Evolutionary conservation across 768 basidiomycete species (phyloP).

Genomic region (Tephrocybe sp.): DNA sequence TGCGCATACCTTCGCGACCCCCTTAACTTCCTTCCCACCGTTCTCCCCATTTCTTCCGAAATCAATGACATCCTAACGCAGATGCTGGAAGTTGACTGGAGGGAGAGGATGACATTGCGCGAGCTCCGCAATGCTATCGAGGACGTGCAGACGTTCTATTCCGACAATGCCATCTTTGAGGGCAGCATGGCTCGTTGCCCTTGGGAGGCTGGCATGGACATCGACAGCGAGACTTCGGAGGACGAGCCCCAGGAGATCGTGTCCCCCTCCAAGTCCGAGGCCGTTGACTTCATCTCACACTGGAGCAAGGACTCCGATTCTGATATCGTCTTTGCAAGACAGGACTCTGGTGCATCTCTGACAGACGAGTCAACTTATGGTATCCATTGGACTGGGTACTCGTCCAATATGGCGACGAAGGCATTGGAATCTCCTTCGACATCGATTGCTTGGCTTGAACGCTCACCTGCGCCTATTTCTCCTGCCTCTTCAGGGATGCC

Average conservation of each 20-base stretch:
- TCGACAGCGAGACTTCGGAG: conserved; percentile 58
- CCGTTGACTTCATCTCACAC: conserved; percentile 42
- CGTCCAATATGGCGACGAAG: conserved; percentile 54
- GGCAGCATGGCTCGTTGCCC: conserved; percentile 79
- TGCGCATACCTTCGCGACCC: conserved; percentile 83
- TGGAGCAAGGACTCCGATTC: conserved; percentile 63
- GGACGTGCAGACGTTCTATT: conserved; percentile 66
- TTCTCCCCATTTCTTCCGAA: conserved; percentile 78
- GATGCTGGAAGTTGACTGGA: conserved; percentile 75
- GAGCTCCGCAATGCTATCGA: conserved; percentile 61
- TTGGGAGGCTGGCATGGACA: conserved; percentile 77
- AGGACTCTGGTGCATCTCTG: conserved; percentile 23
- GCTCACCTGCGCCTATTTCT: conserved; percentile 44
- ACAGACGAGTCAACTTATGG: conserved; percentile 42
- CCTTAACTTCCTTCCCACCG: conserved; percentile 73
- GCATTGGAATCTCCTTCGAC: conserved; percentile 52
- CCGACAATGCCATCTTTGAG: conserved; percentile 75
- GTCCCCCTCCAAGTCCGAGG: conserved; percentile 34
- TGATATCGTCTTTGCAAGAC: conserved; percentile 45
- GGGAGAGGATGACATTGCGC: conserved; percentile 47
- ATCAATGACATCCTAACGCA: conserved; percentile 73
- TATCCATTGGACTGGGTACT: conserved; percentile 39
- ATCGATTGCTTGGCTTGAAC: conserved; percentile 39
- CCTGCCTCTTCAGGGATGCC: conserved; percentile 40
- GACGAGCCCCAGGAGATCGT: conserved; percentile 39